Conservation (phyloP, 805 yeast genomes). For the Priceomyces carsonii region DNA sequence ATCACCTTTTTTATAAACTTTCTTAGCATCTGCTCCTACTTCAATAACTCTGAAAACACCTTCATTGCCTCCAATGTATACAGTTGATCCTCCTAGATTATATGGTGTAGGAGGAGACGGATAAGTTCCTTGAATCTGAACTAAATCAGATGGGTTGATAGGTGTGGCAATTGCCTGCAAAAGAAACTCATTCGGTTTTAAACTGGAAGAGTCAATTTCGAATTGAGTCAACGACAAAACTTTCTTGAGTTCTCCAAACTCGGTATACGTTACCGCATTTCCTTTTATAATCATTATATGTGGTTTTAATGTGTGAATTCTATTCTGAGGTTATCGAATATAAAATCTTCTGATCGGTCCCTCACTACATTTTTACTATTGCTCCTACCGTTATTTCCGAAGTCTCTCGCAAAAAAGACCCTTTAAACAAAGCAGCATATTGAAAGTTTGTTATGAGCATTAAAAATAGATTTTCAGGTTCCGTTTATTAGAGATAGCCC, state of each 20-base stretch:
- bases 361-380: too few species aligned
- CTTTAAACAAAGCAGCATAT: too few species aligned
- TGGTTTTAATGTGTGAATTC: too few species aligned
- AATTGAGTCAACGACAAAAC: slow-evolving; percentile 19
- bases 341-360: too few species aligned
- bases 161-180: slow-evolving; percentile 77
- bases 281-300: slow-evolving; percentile 13
- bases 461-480: too few species aligned
- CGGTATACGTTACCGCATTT: slow-evolving; percentile 26
- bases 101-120: slow-evolving; percentile 67
- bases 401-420: too few species aligned
- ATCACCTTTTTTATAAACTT: slow-evolving; percentile 64
- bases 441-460: too few species aligned
- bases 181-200: slow-evolving; percentile 46
- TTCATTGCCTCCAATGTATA: slow-evolving; percentile 87
- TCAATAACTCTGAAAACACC: slow-evolving; percentile 76
- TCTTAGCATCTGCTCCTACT: slow-evolving; percentile 51
- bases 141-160: slow-evolving; percentile 86
- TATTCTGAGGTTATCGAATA: too few species aligned
- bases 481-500: too few species aligned
- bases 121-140: slow-evolving; percentile 83
- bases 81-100: slow-evolving; percentile 47
- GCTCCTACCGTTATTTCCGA: too few species aligned
- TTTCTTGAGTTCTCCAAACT: slow-evolving; percentile 20
- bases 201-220: slow-evolving; percentile 21